A percentile compares a stretch with the other conserved stretches of the same genome.
Evolutionary conservation across 805 yeast genomes (phyloP).

Genomic region (Ogataea parapolymorpha): DNA sequence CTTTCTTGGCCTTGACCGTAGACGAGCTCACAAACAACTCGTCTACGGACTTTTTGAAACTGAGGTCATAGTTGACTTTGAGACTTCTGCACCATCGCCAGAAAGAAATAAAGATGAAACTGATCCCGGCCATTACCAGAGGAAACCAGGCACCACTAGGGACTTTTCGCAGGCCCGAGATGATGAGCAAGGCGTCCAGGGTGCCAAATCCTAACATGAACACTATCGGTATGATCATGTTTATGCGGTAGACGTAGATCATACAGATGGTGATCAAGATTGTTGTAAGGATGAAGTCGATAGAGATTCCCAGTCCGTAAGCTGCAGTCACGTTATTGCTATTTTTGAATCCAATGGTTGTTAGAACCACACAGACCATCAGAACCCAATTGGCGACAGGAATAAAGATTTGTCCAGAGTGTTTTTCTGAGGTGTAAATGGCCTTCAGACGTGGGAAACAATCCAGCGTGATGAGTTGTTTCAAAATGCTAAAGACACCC

Average conservation of each 20-base stretch:
- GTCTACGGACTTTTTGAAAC: constrained; percentile 17
- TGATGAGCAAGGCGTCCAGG: constrained; percentile 43
- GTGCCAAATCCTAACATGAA: constrained; percentile 42
- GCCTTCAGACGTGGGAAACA: constrained; percentile 51
- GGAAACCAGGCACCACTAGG: constrained; percentile 66
- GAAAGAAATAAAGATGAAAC: constrained; percentile 36
- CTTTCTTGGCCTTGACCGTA: constrained; percentile 19
- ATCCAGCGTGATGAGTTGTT: constrained; percentile 51
- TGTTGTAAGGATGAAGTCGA: constrained; percentile 54
- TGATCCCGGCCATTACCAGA: constrained; percentile 40
- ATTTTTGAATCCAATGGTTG: constrained; percentile 52
- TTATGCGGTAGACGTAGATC: constrained; percentile 41
- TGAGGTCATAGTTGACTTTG: constrained; percentile 38
- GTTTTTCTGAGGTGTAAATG: constrained; percentile 41
- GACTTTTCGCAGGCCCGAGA: constrained; percentile 49
- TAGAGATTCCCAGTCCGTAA: constrained; percentile 56
- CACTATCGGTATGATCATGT: constrained; percentile 34
- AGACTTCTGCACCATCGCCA: constrained; percentile 49
- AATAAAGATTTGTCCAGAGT: constrained; percentile 50
- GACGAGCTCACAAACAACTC: constrained; percentile 33
- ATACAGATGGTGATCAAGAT: constrained; percentile 43
- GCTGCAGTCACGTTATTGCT: constrained; percentile 53
- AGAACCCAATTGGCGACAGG: constrained; percentile 49
- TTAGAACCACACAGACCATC: constrained; percentile 47
- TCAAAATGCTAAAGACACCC: constrained; percentile 50